phyloP scores from a whole-genome alignment of 306 rosid genomes.

The Prunus mongolica region DNA sequence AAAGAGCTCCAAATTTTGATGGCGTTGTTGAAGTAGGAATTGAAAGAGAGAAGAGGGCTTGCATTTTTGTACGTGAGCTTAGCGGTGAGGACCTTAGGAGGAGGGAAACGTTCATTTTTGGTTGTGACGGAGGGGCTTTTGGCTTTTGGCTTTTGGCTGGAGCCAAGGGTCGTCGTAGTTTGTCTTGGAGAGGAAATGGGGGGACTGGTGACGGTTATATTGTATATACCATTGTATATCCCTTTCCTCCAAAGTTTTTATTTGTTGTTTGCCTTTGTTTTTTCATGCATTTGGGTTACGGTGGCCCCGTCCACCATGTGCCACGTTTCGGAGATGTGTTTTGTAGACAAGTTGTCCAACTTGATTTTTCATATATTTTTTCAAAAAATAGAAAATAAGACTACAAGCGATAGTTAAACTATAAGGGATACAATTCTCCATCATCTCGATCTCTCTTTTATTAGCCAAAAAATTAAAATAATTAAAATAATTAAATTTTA shows the following conservation, averaged over 20 bases:
- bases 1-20: background rate
- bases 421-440: too few relatives aligned
- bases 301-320: too few relatives aligned
- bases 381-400: too few relatives aligned
- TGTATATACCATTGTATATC: background rate
- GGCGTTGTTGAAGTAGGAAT: background rate
- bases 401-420: too few relatives aligned
- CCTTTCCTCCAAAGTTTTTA: background rate
- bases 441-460: too few relatives aligned
- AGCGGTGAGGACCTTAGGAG: conserved; percentile 40
- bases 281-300: background rate
- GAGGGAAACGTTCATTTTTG: conserved; percentile 30
- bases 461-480: too few relatives aligned
- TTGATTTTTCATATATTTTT: too few relatives aligned
- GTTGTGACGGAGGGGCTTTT: background rate
- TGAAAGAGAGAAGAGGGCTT: conserved; percentile 11
- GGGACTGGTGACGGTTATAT: background rate
- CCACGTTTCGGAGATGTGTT: too few relatives aligned
- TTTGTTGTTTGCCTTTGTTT: background rate
- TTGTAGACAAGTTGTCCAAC: too few relatives aligned
- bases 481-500: too few relatives aligned
- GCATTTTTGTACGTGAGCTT: conserved; percentile 54
- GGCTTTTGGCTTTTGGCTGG: conserved; percentile 75
- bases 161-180: conserved; percentile 45
- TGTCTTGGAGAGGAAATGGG: background rate